Base-by-base conservation (phyloP, 1,284 basidiomycete genomes). In the Marasmius tenuissimus region DNA sequence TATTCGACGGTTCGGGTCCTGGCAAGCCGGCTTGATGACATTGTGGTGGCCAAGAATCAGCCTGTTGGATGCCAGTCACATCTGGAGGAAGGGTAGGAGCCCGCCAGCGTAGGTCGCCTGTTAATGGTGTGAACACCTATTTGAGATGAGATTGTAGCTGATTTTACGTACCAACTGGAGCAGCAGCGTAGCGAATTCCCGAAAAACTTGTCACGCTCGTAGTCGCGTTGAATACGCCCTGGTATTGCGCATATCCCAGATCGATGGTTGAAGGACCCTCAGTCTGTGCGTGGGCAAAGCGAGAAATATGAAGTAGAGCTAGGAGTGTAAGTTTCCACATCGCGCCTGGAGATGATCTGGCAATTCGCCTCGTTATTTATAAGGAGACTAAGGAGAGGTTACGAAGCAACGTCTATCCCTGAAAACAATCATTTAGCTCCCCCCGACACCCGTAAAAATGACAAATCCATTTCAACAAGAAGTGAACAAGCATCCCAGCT, bases 11-110 rank as follows among this genome's bases (percentile, higher is more conserved):
- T n/a, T 60, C 37, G 38, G 11, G 9, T 40, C 16, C 39, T 16
- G 9, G 16, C 39, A 9, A 9, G 77, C 76, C 50, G 68, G 78
- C 0, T 63, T 80, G 80, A n/a, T 74, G 72, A 61, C 80, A 82
- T 0, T 74, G 64, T 1, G 71, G 65, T 12, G 78, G 77, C 51
- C 68, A 77, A 0, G 57, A 51, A 1, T 65, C 69, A 10, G 69
- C 76, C 27, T 47, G 57, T 33, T 61, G 65, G 10, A 63, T 37
- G 18, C 63, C 63, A 35, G 45, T 14, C 22, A 62, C 47, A 22
- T 50, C 22, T 27, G 37, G 16, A 14, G 63, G 65, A 8, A 50
- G 50, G 18, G 51, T 18, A 42, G 65, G 65, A 22, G 45, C 56
- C 22, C 38, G 42, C 18, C 61, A 66, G 4, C 63, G 57, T 16